Conservation (phyloP, 441 rosid species). For the Arabidopsis hybrid region DNA sequence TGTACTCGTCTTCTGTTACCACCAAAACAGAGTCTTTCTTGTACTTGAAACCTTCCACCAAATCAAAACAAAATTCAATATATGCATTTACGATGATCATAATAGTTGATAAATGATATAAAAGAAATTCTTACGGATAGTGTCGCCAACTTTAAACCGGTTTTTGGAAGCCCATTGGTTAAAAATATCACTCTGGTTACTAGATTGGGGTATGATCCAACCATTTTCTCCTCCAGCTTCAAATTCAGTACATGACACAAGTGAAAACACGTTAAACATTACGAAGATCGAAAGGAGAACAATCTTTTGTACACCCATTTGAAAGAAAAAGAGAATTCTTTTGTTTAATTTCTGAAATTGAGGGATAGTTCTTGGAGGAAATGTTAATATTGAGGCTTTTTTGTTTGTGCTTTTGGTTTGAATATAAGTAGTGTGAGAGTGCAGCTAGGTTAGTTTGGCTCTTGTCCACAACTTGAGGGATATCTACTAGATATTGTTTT, state of each 20-base stretch:
- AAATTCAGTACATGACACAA: conserved; percentile 46
- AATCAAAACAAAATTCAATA: neutral
- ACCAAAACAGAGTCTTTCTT: conserved; percentile 73
- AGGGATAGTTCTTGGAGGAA: neutral
- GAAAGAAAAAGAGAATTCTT: neutral
- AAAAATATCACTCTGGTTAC: conserved; percentile 46
- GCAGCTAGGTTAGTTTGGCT: conserved; percentile 11
- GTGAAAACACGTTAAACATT: neutral
- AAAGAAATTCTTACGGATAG: conserved; percentile 55
- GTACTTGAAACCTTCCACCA: conserved; percentile 61
- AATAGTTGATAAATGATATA: neutral
- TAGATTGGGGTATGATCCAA: conserved; percentile 54
- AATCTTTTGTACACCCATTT: conserved; percentile 14
- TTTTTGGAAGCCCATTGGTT: conserved; percentile 78
- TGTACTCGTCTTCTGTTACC: conserved; percentile 65
- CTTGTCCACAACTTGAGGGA: conserved; percentile 22
- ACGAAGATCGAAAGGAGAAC: neutral
- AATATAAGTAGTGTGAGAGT: conserved; percentile 7
- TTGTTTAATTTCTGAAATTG: neutral
- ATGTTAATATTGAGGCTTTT: neutral
- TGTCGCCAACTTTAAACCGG: conserved; percentile 67
- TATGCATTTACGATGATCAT: neutral
- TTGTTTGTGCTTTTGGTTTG: conserved; percentile 1
- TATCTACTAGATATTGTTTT: conserved; percentile 14
- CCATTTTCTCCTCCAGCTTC: conserved; percentile 59